A percentile compares a stretch with the other conserved stretches of the same genome.
Evolutionary conservation across 2,329 filamentous ascomycete species (phyloP).

Genomic region (Meredithiella fracta): DNA sequence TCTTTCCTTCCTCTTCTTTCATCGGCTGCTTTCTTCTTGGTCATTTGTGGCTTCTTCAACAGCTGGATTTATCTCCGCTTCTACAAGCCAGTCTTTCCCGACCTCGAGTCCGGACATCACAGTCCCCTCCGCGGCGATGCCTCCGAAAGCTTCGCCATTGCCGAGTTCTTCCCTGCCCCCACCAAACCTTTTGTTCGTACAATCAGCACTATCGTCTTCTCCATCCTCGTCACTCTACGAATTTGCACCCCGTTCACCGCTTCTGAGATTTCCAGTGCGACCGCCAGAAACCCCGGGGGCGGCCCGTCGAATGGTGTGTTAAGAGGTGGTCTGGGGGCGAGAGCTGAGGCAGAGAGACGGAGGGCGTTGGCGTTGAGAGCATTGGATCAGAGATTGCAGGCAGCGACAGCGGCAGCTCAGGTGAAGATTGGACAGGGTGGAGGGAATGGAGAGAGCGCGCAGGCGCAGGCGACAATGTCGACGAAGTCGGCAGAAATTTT

Average conservation of each 20-base stretch:
- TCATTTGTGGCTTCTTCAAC: constrained; percentile 64
- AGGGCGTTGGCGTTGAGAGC: constrained; percentile 80
- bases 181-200: constrained; percentile 62
- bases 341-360: constrained; percentile 81
- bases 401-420: constrained; percentile 44
- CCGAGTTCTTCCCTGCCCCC: constrained; percentile 82
- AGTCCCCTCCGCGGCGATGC: constrained; percentile 64
- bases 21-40: constrained; percentile 64
- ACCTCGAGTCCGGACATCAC: constrained; percentile 39
- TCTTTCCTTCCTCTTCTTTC: constrained; percentile 40
- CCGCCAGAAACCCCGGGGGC: constrained; percentile 47
- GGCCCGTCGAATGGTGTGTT: constrained; percentile 36
- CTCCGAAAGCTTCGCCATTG: constrained; percentile 89
- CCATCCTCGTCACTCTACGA: constrained; percentile 54
- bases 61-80: constrained; percentile 96
- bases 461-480: constrained; percentile 43
- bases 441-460: too few species aligned
- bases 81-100: constrained; percentile 62
- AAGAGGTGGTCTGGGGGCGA: constrained; percentile 46
- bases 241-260: constrained; percentile 75
- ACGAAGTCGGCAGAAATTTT: constrained; percentile 39
- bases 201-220: constrained; percentile 60
- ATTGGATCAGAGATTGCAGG: constrained; percentile 77
- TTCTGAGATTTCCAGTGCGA: constrained; percentile 59
- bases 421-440: constrained; percentile 20